phyloP scores from a whole-genome alignment of 331 rosid species.

The Quercus tomentella region DNA sequence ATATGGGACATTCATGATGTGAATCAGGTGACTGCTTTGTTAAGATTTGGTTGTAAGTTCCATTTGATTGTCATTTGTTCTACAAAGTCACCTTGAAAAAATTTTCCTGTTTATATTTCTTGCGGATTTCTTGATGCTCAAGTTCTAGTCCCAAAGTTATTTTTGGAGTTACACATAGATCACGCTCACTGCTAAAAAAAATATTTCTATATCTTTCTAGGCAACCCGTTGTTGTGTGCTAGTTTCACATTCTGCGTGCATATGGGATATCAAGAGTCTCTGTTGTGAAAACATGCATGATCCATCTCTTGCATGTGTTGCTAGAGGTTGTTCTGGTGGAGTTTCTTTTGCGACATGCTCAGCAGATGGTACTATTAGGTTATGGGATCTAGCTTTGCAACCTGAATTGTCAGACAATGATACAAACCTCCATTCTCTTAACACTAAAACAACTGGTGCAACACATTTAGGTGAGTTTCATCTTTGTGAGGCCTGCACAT shows the following conservation, averaged over 20 bases:
- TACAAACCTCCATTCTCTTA: slow-evolving; percentile 19
- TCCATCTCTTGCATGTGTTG: slow-evolving; percentile 68
- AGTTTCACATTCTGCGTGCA: slow-evolving; percentile 77
- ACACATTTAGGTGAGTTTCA: slow-evolving; percentile 49
- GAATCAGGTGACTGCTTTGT: slow-evolving; percentile 49
- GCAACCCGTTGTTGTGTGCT: slow-evolving; percentile 59
- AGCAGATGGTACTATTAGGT: slow-evolving; percentile 69
- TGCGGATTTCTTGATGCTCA: neutral
- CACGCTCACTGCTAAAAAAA: neutral
- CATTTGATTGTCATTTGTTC: neutral
- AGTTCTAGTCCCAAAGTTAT: neutral
- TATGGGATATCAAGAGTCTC: slow-evolving; percentile 82
- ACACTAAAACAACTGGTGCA: slow-evolving; percentile 33
- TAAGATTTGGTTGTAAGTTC: neutral
- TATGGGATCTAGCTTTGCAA: slow-evolving; percentile 78
- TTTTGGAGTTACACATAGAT: slow-evolving; percentile 8
- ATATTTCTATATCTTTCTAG: slow-evolving; percentile 30
- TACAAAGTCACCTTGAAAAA: neutral
- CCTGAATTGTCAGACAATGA: slow-evolving; percentile 32
- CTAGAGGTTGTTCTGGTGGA: slow-evolving; percentile 81
- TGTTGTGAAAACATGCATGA: slow-evolving; percentile 77
- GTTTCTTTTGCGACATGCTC: slow-evolving; percentile 83
- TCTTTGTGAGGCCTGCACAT: neutral
- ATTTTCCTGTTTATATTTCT: neutral
- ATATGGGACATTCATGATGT: slow-evolving; percentile 69